Base-by-base conservation (phyloP, 352 stramenopile genomes). In the Globisporangium alternatum region DNA sequence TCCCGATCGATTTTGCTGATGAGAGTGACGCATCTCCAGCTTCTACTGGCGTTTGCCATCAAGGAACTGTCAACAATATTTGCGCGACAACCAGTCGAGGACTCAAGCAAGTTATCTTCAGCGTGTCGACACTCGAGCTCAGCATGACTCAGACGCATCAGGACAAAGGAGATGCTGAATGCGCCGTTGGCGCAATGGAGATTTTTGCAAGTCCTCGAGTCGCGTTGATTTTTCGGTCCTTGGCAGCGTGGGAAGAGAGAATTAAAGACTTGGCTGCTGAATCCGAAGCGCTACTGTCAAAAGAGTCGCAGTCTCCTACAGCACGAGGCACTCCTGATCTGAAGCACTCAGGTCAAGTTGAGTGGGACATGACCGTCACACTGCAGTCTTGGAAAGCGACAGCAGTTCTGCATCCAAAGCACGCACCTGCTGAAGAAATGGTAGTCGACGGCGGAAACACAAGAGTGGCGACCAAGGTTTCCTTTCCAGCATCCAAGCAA, bases 31-130 rank as follows among this genome's bases (percentile, higher is more conserved):
- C 9, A 5, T 33, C n/a, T 1, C 5, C 25, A 31, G 10, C 17
- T 5, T 15, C 21, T n/a, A 30, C 17, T 22, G 37, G 48, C 21
- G 30, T 48, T 5, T 39, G 35, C 31, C 28, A 60, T 17, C 47
- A 35, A 19, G 37, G 22, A 15, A 12, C 5, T 13, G 13, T 48
- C 1, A n/a, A 15, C 19, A 59, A 21, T 3, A 6, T 68, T 7
- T 53, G 8, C 3, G 37, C 45, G 3, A 25, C 41, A 15, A 53
- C 47, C 21, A 56, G 63, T 25, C 63, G 56, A 8, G 63, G 21
- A 22, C 59, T 68, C 56, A 35, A 64, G 47, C 56, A 68, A 35
- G 39, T 8, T 7, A 37, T 68, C 12, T 21, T 64, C 8, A 22
- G 21, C 12, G 13, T 56, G 25, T 37, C 47, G 41, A 30, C 48